These are phyloP conservation scores for Auricularia auricula-judae DNA, from an alignment of 768 basidiomycete species.

Conservation along the genomic window DNA sequence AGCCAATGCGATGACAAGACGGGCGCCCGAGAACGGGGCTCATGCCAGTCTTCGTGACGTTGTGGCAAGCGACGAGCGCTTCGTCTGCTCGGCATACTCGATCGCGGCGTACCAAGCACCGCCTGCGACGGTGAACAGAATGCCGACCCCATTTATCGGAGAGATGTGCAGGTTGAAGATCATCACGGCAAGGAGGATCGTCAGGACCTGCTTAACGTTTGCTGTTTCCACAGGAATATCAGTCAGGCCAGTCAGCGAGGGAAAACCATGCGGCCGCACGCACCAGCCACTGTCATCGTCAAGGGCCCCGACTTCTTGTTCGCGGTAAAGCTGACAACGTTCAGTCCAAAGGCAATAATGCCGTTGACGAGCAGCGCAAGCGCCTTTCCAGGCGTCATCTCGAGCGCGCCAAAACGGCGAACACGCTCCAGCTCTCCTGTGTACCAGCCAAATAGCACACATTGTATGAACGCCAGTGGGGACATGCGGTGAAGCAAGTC, in stretches of 20 bases:
- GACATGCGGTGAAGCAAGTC: constrained; percentile 85
- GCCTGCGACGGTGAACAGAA: constrained; percentile 71
- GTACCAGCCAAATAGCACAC: constrained; percentile 61
- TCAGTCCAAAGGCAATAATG: constrained; percentile 79
- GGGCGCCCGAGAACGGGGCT: neutral
- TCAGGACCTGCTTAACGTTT: constrained; percentile 90
- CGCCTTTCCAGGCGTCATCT: constrained; percentile 32
- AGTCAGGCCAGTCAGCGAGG: constrained; percentile 4
- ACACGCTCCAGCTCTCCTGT: constrained; percentile 73
- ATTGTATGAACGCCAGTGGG: constrained; percentile 85
- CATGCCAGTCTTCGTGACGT: neutral
- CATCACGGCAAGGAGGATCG: constrained; percentile 70
- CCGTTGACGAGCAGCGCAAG: constrained; percentile 67
- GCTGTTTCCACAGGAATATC: constrained; percentile 34
- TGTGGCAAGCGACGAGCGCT: constrained; percentile 1
- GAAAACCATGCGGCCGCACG: constrained; percentile 14
- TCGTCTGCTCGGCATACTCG: constrained; percentile 32
- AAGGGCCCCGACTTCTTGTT: constrained; percentile 85
- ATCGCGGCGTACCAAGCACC: constrained; percentile 73
- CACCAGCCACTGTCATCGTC: constrained; percentile 85
- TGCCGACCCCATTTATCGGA: constrained; percentile 69
- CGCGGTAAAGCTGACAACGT: constrained; percentile 92
- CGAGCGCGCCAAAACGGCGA: constrained; percentile 31
- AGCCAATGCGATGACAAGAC: too few relatives aligned
- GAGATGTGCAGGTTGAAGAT: constrained; percentile 81